These are phyloP conservation scores for Tylopilus subfusipes DNA, from an alignment of 768 basidiomycete genomes.

Conservation along the genomic window DNA sequence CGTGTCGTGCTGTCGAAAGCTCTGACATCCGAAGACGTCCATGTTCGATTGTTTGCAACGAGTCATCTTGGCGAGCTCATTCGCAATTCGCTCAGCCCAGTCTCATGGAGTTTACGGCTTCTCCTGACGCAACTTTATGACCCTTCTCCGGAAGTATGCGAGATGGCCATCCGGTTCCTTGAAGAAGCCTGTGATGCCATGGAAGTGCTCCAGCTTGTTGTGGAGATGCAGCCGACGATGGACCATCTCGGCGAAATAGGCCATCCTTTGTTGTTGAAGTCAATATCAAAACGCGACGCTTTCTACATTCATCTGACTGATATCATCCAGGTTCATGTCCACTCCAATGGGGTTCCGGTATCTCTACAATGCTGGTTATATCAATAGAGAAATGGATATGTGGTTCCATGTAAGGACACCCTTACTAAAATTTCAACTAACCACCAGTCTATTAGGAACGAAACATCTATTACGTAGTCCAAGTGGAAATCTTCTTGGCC, in stretches of 20 bases:
- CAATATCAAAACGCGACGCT: constrained; percentile 20
- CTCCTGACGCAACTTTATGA: constrained; percentile 96
- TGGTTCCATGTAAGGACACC: constrained; percentile 81
- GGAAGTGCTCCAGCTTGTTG: constrained; percentile 82
- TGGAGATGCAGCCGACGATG: constrained; percentile 91
- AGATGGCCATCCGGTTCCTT: constrained; percentile 83
- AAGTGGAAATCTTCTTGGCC: constrained; percentile 89
- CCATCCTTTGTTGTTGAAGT: constrained; percentile 85
- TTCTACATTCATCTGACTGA: background rate
- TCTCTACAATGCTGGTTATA: constrained; percentile 87
- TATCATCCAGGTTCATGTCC: constrained; percentile 76
- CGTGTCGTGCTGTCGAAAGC: constrained; percentile 93
- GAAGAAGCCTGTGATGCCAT: constrained; percentile 86
- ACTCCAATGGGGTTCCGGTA: constrained; percentile 91
- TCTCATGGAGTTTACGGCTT: constrained; percentile 86
- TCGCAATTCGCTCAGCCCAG: constrained; percentile 55
- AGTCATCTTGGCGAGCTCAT: constrained; percentile 82
- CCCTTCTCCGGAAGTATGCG: constrained; percentile 83
- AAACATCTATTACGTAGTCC: constrained; percentile 89
- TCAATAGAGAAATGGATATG: constrained; percentile 90
- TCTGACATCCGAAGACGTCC: constrained; percentile 89
- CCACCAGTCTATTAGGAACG: constrained; percentile 62
- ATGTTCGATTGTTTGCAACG: constrained; percentile 86
- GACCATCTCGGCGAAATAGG: constrained; percentile 95
- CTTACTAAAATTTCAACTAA: constrained; percentile 4